Evolutionary conservation across 495 filamentous ascomycete species (phyloP).

Genomic region (Aspergillus olivimuriae): DNA sequence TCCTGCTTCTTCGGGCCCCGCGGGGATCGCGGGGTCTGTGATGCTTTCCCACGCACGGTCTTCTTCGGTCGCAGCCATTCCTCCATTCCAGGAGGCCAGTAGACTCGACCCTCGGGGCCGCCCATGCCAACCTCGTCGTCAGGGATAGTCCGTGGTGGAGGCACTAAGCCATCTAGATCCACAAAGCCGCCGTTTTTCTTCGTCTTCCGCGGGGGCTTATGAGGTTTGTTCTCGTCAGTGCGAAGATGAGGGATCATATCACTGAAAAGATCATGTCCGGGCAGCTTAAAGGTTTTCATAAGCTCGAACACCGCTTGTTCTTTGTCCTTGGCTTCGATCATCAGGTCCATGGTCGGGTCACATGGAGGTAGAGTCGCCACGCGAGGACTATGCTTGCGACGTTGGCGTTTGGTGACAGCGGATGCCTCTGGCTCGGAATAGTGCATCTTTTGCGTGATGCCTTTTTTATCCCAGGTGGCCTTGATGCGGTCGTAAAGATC

Average conservation of each 20-base stretch:
- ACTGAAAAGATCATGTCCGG: constrained; percentile 66
- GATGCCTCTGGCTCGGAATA: constrained; percentile 75
- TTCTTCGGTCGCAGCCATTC: constrained; percentile 86
- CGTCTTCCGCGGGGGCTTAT: constrained; percentile 43
- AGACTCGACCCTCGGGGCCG: constrained; percentile 76
- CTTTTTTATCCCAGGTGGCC: constrained; percentile 80
- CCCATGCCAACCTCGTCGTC: constrained; percentile 83
- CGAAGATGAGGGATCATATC: constrained; percentile 74
- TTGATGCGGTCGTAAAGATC: constrained; percentile 65
- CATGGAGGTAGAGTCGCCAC: constrained; percentile 78
- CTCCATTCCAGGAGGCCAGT: constrained; percentile 87
- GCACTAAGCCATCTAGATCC: constrained; percentile 42
- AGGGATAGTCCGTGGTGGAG: constrained; percentile 39
- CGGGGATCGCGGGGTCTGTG: constrained; percentile 18
- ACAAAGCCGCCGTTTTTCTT: constrained; percentile 44
- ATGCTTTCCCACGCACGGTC: constrained; percentile 52
- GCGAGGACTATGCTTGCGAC: constrained; percentile 77
- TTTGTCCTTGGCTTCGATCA: constrained; percentile 99
- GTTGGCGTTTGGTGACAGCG: constrained; percentile 67
- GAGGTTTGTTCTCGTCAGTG: constrained; percentile 67
- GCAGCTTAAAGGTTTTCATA: constrained; percentile 79
- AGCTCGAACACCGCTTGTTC: constrained; percentile 95
- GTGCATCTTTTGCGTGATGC: constrained; percentile 93
- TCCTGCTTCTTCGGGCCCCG: constrained; percentile 19
- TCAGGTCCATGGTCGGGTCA: constrained; percentile 76